A percentile compares a stretch with the other conserved stretches of the same genome.
These are phyloP conservation scores for Trametes sp. DNA, from an alignment of 1,284 basidiomycete species.

Conservation along the genomic window DNA sequence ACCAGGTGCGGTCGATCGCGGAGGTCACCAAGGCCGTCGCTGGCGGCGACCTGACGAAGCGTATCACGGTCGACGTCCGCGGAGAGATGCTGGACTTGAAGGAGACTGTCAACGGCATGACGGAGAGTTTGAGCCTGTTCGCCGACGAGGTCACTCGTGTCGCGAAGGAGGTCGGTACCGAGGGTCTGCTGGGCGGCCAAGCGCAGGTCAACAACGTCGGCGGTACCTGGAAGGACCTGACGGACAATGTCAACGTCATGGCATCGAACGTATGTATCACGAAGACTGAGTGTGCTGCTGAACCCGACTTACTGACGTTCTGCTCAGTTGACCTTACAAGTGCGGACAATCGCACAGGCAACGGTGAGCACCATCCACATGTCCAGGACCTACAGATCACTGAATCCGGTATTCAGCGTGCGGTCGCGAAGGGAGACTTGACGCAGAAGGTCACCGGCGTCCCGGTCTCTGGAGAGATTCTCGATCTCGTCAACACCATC, in stretches of 20 bases:
- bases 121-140: slow-evolving; percentile 86
- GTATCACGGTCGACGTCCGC: slow-evolving; percentile 88
- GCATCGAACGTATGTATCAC: slow-evolving; percentile 71
- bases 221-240: slow-evolving; percentile 97
- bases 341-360: slow-evolving; percentile 93
- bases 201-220: slow-evolving; percentile 91
- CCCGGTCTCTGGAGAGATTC: slow-evolving; percentile 94
- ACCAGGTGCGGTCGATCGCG: slow-evolving; percentile 90
- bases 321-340: slow-evolving; percentile 87
- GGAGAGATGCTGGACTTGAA: slow-evolving; percentile 92
- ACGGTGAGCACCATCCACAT: slow-evolving; percentile 57
- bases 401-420: slow-evolving; percentile 61
- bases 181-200: slow-evolving; percentile 88
- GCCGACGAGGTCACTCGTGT: slow-evolving; percentile 90
- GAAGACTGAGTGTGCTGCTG: neutral
- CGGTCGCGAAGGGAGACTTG: slow-evolving; percentile 93
- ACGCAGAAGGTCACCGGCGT: slow-evolving; percentile 94
- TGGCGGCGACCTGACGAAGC: slow-evolving; percentile 88
- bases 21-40: slow-evolving; percentile 91
- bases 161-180: slow-evolving; percentile 91
- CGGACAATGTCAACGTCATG: slow-evolving; percentile 94
- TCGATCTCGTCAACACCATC: slow-evolving; percentile 93
- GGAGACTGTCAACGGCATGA: slow-evolving; percentile 93
- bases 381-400: neutral
- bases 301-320: neutral